Evolutionary conservation across 306 rosid species (phyloP), one percentile per base, ranked within the genome.

Genomic region (Herpetospermum pedunculosum): DNA sequence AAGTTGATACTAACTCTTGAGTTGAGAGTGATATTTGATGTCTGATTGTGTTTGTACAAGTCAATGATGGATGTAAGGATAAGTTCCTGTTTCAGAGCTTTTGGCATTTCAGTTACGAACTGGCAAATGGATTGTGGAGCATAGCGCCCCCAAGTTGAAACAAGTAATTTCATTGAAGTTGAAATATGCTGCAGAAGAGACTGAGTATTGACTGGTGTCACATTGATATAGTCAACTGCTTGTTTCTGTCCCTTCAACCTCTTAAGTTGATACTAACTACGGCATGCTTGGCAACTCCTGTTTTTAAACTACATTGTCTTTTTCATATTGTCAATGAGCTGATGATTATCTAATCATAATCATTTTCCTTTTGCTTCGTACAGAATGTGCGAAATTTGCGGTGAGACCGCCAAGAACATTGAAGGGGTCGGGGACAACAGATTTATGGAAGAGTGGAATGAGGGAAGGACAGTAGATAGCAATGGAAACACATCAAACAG

Each of bases 381-480:
- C 90, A 91, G 98, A 77, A 63, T 78, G 35, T 93, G 98, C 34
- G 98, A 93, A 83, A 91, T 93, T 77, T 93, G 98, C 28, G 94
- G 97, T 0, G 88, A 87, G 84, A 84, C 82, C 2, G 98, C 97
- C 0, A 83, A 79, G 68, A 91, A 89, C 46, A 79, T 93, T 32
- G 83, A 79, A 1, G 91, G 92, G 32, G 75, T 80, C 35, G 77
- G 81, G 54, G 84, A 81, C 82, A 76, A 50, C 70, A 79, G 88
- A 77, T 86, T 86, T 64, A 85, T 91, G 92, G 89, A 86, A 76
- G 93, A 87, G 71, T 93, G 98, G 98, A 87, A 88, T 48, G 99
- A 89, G 41, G 84, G 92, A 34, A 83, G 91, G 41, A 81, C 77
- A 72, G 21, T 72, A 40, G 83, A 69, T 67, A 75, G 77, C 2